phyloP scores from a whole-genome alignment of 495 filamentous ascomycete genomes.

The Lasiosphaeria ovina region DNA sequence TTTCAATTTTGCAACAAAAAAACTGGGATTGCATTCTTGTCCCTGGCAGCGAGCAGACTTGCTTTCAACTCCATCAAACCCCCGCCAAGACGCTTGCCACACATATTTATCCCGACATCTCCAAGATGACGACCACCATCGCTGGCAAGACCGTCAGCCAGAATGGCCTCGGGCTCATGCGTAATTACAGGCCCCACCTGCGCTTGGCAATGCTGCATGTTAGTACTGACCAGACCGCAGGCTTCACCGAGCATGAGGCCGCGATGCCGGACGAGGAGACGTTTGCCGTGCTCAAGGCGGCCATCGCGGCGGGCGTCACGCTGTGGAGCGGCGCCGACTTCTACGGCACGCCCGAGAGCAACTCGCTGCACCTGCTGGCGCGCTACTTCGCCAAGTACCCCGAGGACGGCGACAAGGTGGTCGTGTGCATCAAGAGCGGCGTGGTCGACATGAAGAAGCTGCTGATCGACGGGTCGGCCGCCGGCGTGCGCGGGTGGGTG shows the following conservation, averaged over 20 bases:
- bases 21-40: background rate
- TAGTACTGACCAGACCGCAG: background rate
- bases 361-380: conserved; percentile 32
- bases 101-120: background rate
- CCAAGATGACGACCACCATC: background rate
- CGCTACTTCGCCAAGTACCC: conserved; percentile 65
- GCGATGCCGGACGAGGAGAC: conserved; percentile 34
- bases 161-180: background rate
- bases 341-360: conserved; percentile 41
- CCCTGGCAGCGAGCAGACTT: background rate
- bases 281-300: conserved; percentile 37
- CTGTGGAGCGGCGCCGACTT: conserved; percentile 43
- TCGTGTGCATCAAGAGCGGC: conserved; percentile 63
- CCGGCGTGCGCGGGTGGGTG: conserved; percentile 8
- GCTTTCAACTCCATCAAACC: background rate
- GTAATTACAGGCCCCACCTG: background rate
- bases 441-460: conserved; percentile 38
- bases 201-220: background rate
- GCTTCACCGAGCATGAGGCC: background rate
- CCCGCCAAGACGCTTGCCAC: background rate
- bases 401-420: conserved; percentile 62
- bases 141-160: background rate
- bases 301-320: conserved; percentile 34
- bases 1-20: background rate
- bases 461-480: conserved; percentile 53